A percentile compares a stretch with the other conserved stretches of the same genome.
Evolutionary conservation across 495 filamentous ascomycete species (phyloP).

Genomic region (Daldinia decipiens): DNA sequence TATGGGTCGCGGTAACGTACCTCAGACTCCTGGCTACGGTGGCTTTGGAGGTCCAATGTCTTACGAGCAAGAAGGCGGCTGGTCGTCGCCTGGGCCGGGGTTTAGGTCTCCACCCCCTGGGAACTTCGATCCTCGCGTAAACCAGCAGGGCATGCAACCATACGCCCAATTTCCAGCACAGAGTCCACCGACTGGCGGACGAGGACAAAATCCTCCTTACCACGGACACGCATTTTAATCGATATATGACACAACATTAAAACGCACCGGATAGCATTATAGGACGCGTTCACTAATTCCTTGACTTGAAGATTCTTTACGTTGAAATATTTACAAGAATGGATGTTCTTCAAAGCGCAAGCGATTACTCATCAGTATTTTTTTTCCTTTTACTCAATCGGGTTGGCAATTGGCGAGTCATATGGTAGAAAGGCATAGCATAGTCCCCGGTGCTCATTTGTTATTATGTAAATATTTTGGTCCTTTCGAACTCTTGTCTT

Average conservation of each 20-base stretch:
- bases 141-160: slow-evolving; percentile 34
- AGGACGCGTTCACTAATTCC: neutral
- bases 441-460: slow-evolving; percentile 33
- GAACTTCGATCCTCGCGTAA: slow-evolving; percentile 43
- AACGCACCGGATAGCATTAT: neutral
- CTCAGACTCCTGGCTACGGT: slow-evolving; percentile 33
- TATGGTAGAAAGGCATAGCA: slow-evolving; percentile 41
- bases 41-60: slow-evolving; percentile 31
- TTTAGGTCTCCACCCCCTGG: slow-evolving; percentile 46
- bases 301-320: neutral
- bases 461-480: slow-evolving; percentile 19
- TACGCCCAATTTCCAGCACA: slow-evolving; percentile 46
- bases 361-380: slow-evolving; percentile 6
- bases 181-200: slow-evolving; percentile 39
- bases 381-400: slow-evolving; percentile 3
- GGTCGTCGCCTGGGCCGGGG: slow-evolving; percentile 43
- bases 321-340: slow-evolving; percentile 2
- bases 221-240: slow-evolving; percentile 56
- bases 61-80: slow-evolving; percentile 43
- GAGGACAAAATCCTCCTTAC: slow-evolving; percentile 49
- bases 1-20: slow-evolving; percentile 38
- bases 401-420: slow-evolving; percentile 13
- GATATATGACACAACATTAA: neutral
- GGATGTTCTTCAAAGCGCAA: neutral
- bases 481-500: slow-evolving; percentile 7